phyloP scores from a whole-genome alignment of 2,329 filamentous ascomycete genomes.

The Scedosporium aurantiacum region DNA sequence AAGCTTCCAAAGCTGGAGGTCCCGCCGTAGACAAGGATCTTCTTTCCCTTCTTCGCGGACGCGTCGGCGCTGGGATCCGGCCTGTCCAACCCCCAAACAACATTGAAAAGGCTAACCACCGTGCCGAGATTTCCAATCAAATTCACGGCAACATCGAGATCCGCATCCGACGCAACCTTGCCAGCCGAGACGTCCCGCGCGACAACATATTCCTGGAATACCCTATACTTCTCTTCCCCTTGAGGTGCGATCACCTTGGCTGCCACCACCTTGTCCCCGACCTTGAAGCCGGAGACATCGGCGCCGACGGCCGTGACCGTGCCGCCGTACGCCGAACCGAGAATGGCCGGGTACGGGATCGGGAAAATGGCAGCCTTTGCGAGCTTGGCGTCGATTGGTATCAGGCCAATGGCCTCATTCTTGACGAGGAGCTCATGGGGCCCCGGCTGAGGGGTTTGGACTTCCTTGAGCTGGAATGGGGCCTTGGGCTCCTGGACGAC shows the following conservation, averaged over 20 bases:
- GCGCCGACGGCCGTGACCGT: constrained; percentile 20
- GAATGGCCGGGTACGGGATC: constrained; percentile 16
- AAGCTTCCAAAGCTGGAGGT: constrained; percentile 17
- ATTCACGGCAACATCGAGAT: constrained; percentile 14
- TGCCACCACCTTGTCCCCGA: constrained; percentile 20
- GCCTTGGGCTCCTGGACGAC: constrained; percentile 5
- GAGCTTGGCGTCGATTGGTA: constrained; percentile 20
- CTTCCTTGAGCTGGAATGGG: constrained; percentile 8
- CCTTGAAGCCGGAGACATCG: constrained; percentile 16
- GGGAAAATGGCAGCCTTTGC: constrained; percentile 13
- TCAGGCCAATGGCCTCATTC: constrained; percentile 16
- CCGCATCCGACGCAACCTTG: constrained; percentile 15
- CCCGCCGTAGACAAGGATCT: constrained; percentile 22
- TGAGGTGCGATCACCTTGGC: constrained; percentile 7
- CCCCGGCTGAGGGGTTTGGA: constrained; percentile 9
- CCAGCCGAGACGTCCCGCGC: constrained; percentile 5
- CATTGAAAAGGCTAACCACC: constrained; percentile 14
- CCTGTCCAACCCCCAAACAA: constrained; percentile 1
- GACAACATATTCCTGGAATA: constrained; percentile 15
- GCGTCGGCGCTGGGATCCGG: constrained; percentile 9
- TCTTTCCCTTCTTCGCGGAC: constrained; percentile 12
- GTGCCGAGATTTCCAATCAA: constrained; percentile 16
- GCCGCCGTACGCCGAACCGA: constrained; percentile 18
- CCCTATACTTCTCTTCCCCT: constrained; percentile 10
- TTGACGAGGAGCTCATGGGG: constrained; percentile 16